phyloP scores from a whole-genome alignment of 2,329 filamentous ascomycete species.

The Penicillium aurantiogriseum region DNA sequence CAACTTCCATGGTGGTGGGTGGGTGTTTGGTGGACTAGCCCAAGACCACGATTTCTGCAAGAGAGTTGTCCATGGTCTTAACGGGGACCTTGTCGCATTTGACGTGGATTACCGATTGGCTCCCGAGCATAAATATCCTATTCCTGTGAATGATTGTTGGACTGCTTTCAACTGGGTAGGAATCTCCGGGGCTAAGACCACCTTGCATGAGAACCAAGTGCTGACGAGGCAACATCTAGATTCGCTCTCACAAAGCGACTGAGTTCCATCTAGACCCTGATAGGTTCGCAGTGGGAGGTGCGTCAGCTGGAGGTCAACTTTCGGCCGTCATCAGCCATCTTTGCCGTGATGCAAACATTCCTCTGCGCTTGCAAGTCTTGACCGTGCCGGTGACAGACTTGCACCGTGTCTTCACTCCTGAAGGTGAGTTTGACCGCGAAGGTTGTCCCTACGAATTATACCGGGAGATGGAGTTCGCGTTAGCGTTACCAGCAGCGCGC shows the following conservation, averaged over 20 bases:
- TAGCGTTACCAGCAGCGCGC: slow-evolving; percentile 35
- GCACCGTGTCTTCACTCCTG: slow-evolving; percentile 37
- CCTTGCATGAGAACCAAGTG: neutral
- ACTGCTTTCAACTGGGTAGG: slow-evolving; percentile 41
- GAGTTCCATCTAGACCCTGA: slow-evolving; percentile 38
- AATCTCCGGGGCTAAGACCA: neutral
- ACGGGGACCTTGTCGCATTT: slow-evolving; percentile 43
- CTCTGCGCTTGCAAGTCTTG: slow-evolving; percentile 39
- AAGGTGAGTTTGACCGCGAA: slow-evolving; percentile 35
- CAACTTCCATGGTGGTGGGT: slow-evolving; percentile 45
- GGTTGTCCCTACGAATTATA: slow-evolving; percentile 42
- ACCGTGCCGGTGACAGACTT: slow-evolving; percentile 40
- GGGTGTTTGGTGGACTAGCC: slow-evolving; percentile 44
- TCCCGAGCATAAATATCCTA: slow-evolving; percentile 41
- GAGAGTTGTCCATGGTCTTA: slow-evolving; percentile 37
- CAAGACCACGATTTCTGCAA: slow-evolving; percentile 45
- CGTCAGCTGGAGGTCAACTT: slow-evolving; percentile 43
- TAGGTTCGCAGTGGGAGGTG: slow-evolving; percentile 40
- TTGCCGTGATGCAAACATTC: slow-evolving; percentile 38
- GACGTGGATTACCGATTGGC: slow-evolving; percentile 47
- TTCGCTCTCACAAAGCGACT: slow-evolving; percentile 32
- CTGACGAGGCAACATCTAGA: slow-evolving; percentile 19
- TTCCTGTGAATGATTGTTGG: slow-evolving; percentile 43
- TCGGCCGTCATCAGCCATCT: slow-evolving; percentile 40
- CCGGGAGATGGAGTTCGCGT: slow-evolving; percentile 39